Evolutionary conservation across 169 alveolate genomes (phyloP), one percentile per base, ranked within the genome.

Genomic region (Cryptosporidium felis): DNA sequence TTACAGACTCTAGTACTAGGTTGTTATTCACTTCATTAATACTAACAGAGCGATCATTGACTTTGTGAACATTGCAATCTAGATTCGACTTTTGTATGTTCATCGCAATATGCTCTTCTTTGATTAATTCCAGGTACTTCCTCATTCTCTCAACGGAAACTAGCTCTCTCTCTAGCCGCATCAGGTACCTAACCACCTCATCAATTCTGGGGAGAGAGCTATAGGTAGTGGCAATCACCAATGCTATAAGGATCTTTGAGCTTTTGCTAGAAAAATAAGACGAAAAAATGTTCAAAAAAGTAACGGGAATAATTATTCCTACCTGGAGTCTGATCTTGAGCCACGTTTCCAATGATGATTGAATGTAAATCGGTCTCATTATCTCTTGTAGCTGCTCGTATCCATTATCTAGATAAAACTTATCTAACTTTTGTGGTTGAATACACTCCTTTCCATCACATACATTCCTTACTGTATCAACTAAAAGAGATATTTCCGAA

Each of bases 381-480:
- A 74, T 47, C 42, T 56, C 67, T 38, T 74, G 85, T 23, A 74
- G 58, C 59, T 74, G 85, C 2, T 6, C 32, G 28, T 53, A 74
- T 3, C 85, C 85, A 36, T 49, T 74, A 10, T 74, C 60, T 32
- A 74, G 38, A 36, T 53, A 74, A 56, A 74, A 74, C 14, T 34
- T 18, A 38, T 56, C 67, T 9, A 74, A 53, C n/a, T 74, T 74
- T 49, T 74, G 85, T 8, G 85, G 74, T 10, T 34, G 3, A 51
- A 74, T 42, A 56, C 58, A 74, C 42, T 74, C 85, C 42, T 53
- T 74, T 51, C 85, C 85, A 49, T 74, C 85, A 41, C 85, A 74
- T 10, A 74, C 56, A 53, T 74, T 74, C 26, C 85, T 74, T 26
- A 74, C 67, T 12, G 58, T 74, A 36, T 74, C 74, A 6, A 74